These are phyloP conservation scores for Euptelea pleiosperma DNA, from an alignment of 164 flowering plant genomes.

Conservation along the genomic window DNA sequence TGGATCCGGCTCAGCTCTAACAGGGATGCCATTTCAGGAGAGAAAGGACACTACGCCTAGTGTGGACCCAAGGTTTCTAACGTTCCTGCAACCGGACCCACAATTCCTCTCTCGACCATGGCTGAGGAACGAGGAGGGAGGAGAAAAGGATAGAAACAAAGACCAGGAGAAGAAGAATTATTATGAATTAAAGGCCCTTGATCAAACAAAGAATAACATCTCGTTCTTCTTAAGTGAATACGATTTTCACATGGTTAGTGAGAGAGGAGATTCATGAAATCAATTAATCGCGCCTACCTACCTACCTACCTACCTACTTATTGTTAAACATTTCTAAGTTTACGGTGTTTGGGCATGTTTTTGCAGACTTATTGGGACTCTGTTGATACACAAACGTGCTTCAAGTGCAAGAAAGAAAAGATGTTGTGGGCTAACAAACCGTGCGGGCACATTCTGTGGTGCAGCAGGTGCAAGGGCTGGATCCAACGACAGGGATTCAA, in stretches of 20 bases:
- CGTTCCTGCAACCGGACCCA: conserved; percentile 31
- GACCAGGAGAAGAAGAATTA: neutral
- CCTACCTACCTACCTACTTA: neutral
- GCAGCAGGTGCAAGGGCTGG: conserved; percentile 27
- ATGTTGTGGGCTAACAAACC: conserved; percentile 41
- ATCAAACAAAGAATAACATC: neutral
- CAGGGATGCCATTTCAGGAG: too few species aligned
- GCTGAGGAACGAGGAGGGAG: conserved; percentile 23
- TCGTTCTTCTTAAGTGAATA: conserved; percentile 7
- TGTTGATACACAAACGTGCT: conserved; percentile 26
- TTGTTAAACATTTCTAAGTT: neutral
- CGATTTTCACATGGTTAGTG: conserved; percentile 6
- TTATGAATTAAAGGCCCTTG: neutral
- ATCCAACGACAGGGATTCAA: conserved; percentile 18
- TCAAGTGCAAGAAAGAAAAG: conserved; percentile 26
- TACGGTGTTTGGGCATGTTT: neutral
- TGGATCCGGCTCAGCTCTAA: conserved; percentile 3
- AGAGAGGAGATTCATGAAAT: neutral
- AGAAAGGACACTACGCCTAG: neutral
- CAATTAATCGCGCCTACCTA: too few species aligned
- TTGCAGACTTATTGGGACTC: conserved; percentile 29
- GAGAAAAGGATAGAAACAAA: conserved; percentile 8
- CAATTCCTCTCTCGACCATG: conserved; percentile 20
- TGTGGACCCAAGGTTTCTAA: conserved; percentile 20
- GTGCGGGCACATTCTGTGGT: conserved; percentile 42